Conservation (phyloP, 306 rosid genomes). For the Argentina anserina region DNA sequence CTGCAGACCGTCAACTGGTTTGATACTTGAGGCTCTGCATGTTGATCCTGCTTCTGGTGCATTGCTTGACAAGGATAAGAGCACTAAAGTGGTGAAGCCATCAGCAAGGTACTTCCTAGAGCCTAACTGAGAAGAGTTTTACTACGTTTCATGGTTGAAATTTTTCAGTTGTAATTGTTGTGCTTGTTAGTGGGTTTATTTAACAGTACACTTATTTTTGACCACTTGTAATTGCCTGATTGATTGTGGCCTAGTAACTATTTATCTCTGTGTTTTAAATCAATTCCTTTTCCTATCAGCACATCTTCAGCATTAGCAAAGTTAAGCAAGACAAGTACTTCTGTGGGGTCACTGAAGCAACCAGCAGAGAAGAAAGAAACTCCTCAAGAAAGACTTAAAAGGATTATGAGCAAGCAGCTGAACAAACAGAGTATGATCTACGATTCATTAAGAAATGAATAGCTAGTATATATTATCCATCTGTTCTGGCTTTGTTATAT, state of each 20-base stretch:
- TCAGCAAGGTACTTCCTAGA: constrained; percentile 53
- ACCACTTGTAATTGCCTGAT: not conserved
- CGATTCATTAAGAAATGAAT: not conserved
- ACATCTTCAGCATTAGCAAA: constrained; percentile 79
- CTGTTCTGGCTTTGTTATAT: not conserved
- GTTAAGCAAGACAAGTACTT: constrained; percentile 67
- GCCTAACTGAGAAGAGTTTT: not conserved
- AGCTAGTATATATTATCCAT: not conserved
- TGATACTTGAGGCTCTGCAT: constrained; percentile 94
- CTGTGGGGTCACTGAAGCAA: constrained; percentile 67
- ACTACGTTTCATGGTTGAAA: not conserved
- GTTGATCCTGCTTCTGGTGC: constrained; percentile 98
- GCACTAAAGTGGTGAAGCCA: constrained; percentile 61
- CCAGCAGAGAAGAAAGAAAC: constrained; percentile 95
- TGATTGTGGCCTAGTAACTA: not conserved
- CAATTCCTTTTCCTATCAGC: constrained; percentile 39
- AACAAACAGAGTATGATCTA: constrained; percentile 76
- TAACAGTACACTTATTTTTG: not conserved
- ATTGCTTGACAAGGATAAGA: constrained; percentile 70
- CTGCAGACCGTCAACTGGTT: constrained; percentile 85
- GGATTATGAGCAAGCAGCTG: constrained; percentile 94
- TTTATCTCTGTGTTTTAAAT: not conserved
- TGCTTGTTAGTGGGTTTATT: not conserved
- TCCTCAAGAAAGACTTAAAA: constrained; percentile 97
- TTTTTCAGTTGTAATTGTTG: not conserved